Conservation (phyloP, 2,329 filamentous ascomycete genomes). For the Coniochaeta prunicola region DNA sequence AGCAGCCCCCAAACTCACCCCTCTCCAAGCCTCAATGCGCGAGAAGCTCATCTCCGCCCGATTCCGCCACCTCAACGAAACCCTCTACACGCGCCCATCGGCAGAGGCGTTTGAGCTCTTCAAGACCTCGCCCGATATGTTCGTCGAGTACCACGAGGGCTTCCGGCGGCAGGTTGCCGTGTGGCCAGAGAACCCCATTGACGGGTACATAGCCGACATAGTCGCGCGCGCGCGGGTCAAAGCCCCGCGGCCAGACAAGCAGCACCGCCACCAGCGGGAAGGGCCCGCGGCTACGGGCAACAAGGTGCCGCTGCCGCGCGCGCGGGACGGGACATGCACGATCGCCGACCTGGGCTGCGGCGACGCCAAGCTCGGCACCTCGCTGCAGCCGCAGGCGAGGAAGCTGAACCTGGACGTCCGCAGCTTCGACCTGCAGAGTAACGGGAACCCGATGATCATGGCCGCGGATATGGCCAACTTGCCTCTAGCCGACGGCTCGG, state of each 20-base stretch:
- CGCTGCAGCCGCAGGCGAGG: conserved; percentile 55
- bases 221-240: conserved; percentile 55
- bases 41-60: conserved; percentile 91
- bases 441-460: conserved; percentile 68
- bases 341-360: conserved; percentile 93
- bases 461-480: conserved; percentile 83
- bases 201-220: conserved; percentile 72
- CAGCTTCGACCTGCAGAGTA: conserved; percentile 76
- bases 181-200: conserved; percentile 95
- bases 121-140: conserved; percentile 80
- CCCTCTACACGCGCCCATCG: conserved; percentile 88
- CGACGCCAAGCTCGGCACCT: conserved; percentile 72
- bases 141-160: conserved; percentile 90
- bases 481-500: conserved; percentile 64
- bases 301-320: conserved; percentile 58
- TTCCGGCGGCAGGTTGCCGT: conserved; percentile 93
- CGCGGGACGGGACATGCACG: conserved; percentile 57
- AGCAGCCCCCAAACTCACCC: conserved; percentile 61
- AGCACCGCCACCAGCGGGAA: conserved; percentile 10
- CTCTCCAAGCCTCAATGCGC: conserved; percentile 88
- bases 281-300: conserved; percentile 17
- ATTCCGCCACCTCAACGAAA: conserved; percentile 96
- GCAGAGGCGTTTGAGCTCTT: conserved; percentile 78
- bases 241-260: conserved; percentile 10
- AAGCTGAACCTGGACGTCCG: conserved; percentile 67